These are phyloP conservation scores for Serendipita indica DNA, from an alignment of 768 basidiomycete genomes.

Conservation along the genomic window DNA sequence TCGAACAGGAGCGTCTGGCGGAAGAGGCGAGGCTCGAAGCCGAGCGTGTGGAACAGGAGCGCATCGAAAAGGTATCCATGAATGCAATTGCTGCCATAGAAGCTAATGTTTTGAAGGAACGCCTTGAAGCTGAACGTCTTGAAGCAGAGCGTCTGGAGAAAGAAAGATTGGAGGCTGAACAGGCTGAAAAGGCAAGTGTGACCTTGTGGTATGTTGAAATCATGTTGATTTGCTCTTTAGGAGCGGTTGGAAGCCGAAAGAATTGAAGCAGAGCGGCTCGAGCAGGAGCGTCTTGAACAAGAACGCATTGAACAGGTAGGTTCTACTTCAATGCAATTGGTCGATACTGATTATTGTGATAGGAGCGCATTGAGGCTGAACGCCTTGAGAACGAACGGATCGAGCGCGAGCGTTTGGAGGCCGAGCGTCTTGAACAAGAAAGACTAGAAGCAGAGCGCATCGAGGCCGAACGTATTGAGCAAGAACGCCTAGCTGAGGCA, in stretches of 20 bases:
- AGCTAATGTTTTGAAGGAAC: no score
- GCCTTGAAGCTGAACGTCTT: not conserved
- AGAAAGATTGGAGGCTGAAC: not conserved
- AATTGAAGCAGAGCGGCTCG: not conserved
- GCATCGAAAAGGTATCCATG: no score
- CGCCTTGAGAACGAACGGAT: not conserved
- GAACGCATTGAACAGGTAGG: not conserved
- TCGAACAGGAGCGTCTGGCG: not conserved
- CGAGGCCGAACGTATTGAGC: not conserved
- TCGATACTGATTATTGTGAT: no score
- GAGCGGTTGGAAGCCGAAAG: constrained; percentile 1
- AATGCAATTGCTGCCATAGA: no score
- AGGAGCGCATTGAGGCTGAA: not conserved
- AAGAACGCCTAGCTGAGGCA: not conserved
- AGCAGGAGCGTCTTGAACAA: not conserved
- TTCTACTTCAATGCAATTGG: not conserved
- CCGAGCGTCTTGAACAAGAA: not conserved
- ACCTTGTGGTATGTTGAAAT: not conserved
- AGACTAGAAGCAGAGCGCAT: not conserved
- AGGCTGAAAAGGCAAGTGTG: not conserved
- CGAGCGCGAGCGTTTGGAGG: not conserved
- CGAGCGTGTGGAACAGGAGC: not conserved
- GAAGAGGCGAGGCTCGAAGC: not conserved
- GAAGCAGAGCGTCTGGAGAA: not conserved
- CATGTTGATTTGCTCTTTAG: not conserved